Evolutionary conservation across 1,139 yeast genomes (phyloP).

Genomic region (Debaryomyces psychrophilus): DNA sequence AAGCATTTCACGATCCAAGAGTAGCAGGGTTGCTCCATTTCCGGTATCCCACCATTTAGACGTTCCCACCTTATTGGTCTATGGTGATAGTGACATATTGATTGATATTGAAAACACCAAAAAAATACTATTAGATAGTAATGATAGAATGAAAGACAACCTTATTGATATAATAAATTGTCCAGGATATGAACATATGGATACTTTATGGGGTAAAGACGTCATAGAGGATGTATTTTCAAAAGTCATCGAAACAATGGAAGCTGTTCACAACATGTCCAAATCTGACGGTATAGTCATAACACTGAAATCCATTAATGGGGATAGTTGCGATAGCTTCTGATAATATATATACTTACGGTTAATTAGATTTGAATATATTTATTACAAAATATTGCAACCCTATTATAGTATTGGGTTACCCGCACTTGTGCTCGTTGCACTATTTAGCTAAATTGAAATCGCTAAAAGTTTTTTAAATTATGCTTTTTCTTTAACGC

Average conservation of each 20-base stretch:
- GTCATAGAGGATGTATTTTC: conserved; percentile 34
- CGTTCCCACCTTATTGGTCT: conserved; percentile 45
- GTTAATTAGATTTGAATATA: neutral
- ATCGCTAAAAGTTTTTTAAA: conserved; percentile 19
- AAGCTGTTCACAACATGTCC: conserved; percentile 3
- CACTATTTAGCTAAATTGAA: conserved; percentile 7
- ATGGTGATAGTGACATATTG: conserved; percentile 45
- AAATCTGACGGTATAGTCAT: neutral
- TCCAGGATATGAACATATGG: conserved; percentile 40
- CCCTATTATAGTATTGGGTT: conserved; percentile 6
- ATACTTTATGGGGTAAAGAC: conserved; percentile 36
- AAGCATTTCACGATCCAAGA: conserved; percentile 26
- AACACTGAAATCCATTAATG: neutral
- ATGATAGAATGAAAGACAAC: conserved; percentile 28
- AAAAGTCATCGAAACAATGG: conserved; percentile 18
- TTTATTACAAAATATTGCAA: neutral
- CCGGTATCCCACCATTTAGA: conserved; percentile 49
- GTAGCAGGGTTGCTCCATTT: conserved; percentile 60
- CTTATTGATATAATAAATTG: conserved; percentile 29
- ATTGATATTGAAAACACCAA: conserved; percentile 43
- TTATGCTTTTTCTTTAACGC: conserved; percentile 50
- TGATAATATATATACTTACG: neutral
- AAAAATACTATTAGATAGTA: conserved; percentile 28
- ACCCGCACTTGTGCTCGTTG: conserved; percentile 13
- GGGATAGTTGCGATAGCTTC: neutral